Percentiles rank a stretch among this genome's conserved stretches.
Evolutionary conservation across 345 rosid genomes (phyloP).

Genomic region (Boechera retrofracta): DNA sequence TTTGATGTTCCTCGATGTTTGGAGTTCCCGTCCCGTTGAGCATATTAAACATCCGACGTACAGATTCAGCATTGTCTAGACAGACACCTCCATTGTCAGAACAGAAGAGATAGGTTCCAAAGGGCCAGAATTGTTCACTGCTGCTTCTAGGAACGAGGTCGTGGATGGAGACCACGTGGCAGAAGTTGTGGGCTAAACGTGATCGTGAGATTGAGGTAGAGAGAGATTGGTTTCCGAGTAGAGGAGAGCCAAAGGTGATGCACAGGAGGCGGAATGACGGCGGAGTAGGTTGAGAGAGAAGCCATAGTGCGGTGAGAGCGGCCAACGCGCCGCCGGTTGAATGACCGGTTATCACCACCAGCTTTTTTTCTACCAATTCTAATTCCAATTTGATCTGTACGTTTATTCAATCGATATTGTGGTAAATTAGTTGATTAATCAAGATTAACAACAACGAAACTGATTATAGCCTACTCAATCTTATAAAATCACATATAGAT

Average conservation of each 20-base stretch:
- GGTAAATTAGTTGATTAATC: neutral
- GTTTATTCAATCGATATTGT: neutral
- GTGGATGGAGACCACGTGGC: slow-evolving; percentile 63
- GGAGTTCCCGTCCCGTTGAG: slow-evolving; percentile 39
- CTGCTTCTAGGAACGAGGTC: slow-evolving; percentile 59
- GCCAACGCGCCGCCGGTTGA: slow-evolving; percentile 81
- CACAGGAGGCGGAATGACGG: slow-evolving; percentile 53
- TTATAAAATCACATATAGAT: neutral
- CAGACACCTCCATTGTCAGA: slow-evolving; percentile 80
- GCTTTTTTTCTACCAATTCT: slow-evolving; percentile 47
- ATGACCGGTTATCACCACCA: slow-evolving; percentile 78
- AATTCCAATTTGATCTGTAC: slow-evolving; percentile 25
- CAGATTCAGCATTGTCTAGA: slow-evolving; percentile 60
- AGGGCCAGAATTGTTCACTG: slow-evolving; percentile 59
- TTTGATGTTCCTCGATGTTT: slow-evolving; percentile 63
- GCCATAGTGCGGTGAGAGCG: slow-evolving; percentile 77
- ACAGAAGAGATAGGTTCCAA: slow-evolving; percentile 72
- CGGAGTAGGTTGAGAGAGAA: slow-evolving; percentile 56
- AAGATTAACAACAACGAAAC: neutral
- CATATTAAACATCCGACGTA: slow-evolving; percentile 59
- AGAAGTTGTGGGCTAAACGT: slow-evolving; percentile 74
- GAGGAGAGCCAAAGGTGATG: slow-evolving; percentile 83
- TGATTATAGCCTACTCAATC: neutral
- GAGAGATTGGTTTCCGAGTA: slow-evolving; percentile 72
- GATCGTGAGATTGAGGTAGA: slow-evolving; percentile 59